These are phyloP conservation scores for Trichoderma brevicompactum DNA, from an alignment of 2,329 filamentous ascomycete genomes.

Conservation along the genomic window DNA sequence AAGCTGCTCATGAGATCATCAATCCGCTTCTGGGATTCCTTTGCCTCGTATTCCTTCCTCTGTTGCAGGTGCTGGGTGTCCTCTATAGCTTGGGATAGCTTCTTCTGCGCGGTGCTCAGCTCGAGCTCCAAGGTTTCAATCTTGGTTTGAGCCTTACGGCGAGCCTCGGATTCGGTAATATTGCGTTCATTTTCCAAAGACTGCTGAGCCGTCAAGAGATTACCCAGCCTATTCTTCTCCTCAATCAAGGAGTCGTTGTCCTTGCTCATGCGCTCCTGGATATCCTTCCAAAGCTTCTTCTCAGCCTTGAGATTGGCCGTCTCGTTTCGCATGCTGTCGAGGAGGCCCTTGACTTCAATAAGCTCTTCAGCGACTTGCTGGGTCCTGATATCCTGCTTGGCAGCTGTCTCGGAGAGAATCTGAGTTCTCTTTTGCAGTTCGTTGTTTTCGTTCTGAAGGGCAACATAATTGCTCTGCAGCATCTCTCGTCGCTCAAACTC, in stretches of 20 bases:
- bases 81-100: conserved; percentile 79
- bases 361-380: conserved; percentile 94
- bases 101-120: conserved; percentile 76
- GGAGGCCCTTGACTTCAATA: conserved; percentile 78
- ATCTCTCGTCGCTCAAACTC: conserved; percentile 86
- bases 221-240: conserved; percentile 83
- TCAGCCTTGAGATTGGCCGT: conserved; percentile 92
- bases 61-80: conserved; percentile 81
- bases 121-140: conserved; percentile 82
- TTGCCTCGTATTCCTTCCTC: conserved; percentile 86
- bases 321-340: conserved; percentile 88
- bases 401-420: conserved; percentile 76
- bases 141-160: conserved; percentile 76
- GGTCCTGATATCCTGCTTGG: conserved; percentile 86
- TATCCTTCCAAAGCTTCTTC: conserved; percentile 92
- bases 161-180: conserved; percentile 77
- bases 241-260: conserved; percentile 85
- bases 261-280: conserved; percentile 83
- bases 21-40: conserved; percentile 87
- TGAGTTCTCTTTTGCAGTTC: conserved; percentile 85
- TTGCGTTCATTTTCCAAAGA: conserved; percentile 91
- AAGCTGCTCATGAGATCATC: conserved; percentile 86
- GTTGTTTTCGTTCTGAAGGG: conserved; percentile 81
- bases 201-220: conserved; percentile 81
- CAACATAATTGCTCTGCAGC: conserved; percentile 83